These are phyloP conservation scores for Cladosporium sp. DNA, from an alignment of 2,329 filamentous ascomycete species.

Conservation along the genomic window DNA sequence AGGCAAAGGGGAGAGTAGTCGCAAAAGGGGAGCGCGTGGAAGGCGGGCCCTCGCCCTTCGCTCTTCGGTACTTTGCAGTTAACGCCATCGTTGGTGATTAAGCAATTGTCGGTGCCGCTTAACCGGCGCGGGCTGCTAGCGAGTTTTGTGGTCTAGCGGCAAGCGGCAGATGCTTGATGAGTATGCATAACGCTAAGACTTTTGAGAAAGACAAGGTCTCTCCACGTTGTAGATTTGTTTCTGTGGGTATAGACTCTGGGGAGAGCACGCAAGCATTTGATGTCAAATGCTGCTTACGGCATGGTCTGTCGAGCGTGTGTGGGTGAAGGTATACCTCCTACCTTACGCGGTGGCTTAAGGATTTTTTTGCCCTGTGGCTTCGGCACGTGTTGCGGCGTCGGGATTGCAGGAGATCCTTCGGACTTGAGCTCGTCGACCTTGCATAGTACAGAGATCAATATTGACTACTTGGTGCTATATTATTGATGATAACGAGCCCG, in stretches of 20 bases:
- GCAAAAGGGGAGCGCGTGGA: neutral
- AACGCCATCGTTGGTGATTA: slow-evolving; percentile 2
- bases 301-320: too few relatives aligned
- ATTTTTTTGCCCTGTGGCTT: too few relatives aligned
- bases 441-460: neutral
- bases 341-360: too few relatives aligned
- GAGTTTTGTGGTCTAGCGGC: neutral
- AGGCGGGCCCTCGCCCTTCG: neutral
- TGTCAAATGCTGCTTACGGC: too few relatives aligned
- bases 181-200: slow-evolving; percentile 1
- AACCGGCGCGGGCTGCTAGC: slow-evolving; percentile 3
- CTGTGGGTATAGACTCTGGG: too few relatives aligned
- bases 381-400: neutral
- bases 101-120: neutral
- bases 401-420: neutral
- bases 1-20: neutral
- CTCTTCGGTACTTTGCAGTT: neutral
- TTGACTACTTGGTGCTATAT: too few relatives aligned
- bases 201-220: neutral
- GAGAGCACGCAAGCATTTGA: too few relatives aligned
- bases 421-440: neutral
- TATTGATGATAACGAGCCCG: too few relatives aligned
- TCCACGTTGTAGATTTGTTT: neutral
- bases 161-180: slow-evolving; percentile 6
- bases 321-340: too few relatives aligned